Evolutionary conservation across 441 rosid species (phyloP).

Genomic region (Bruguiera hainesii): DNA sequence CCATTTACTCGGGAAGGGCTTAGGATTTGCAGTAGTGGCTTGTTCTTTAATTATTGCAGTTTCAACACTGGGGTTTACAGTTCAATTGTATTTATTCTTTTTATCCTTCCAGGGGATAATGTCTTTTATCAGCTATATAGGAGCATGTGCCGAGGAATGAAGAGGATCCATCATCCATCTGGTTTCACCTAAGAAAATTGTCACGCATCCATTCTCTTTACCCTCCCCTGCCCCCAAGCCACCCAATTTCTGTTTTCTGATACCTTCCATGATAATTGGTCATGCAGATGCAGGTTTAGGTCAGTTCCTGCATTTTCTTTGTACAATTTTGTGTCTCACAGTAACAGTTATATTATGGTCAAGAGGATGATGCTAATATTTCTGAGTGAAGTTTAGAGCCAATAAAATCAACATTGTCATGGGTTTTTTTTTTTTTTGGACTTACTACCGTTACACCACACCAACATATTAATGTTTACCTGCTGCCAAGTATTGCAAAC

Average conservation of each 20-base stretch:
- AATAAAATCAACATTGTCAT: neutral
- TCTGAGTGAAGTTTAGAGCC: neutral
- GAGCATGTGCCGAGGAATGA: conserved; percentile 4
- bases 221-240: no score
- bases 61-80: neutral
- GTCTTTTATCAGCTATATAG: neutral
- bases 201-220: no score
- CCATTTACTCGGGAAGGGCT: neutral
- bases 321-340: neutral
- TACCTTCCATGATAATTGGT: neutral
- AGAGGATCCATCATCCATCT: conserved; percentile 5
- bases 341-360: neutral
- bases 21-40: neutral
- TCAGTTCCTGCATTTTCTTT: conserved; percentile 7
- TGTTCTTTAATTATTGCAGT: neutral
- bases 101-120: conserved; percentile 32
- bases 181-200: neutral
- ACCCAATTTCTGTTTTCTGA: neutral
- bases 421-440: neutral
- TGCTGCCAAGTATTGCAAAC: no score
- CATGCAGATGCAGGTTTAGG: conserved; percentile 9
- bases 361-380: conserved; percentile 6
- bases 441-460: neutral
- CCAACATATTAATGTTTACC: no score
- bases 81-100: neutral